Percentiles rank a stretch among this genome's conserved stretches.
These are phyloP conservation scores for Cercospora janseana DNA, from an alignment of 2,329 filamentous ascomycete genomes.

Conservation along the genomic window DNA sequence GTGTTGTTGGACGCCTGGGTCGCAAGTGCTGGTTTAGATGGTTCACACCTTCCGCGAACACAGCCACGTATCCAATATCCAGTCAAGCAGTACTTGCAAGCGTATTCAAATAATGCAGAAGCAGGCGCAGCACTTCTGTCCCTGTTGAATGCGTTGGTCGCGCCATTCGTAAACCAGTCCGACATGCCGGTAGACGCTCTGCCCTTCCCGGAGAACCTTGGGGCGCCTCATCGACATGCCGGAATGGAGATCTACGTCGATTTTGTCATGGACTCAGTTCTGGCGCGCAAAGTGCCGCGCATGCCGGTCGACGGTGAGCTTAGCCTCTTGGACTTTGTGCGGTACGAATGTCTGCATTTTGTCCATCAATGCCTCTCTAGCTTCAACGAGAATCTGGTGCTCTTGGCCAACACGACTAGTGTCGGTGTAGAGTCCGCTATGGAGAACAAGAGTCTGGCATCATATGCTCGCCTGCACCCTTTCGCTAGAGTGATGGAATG, in stretches of 20 bases:
- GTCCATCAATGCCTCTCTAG: constrained; percentile 73
- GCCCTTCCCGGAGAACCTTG: constrained; percentile 83
- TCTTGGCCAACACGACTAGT: constrained; percentile 76
- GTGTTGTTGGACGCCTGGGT: constrained; percentile 75
- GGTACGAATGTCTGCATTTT: constrained; percentile 80
- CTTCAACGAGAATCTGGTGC: constrained; percentile 92
- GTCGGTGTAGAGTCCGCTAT: constrained; percentile 74
- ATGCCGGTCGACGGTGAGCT: constrained; percentile 64
- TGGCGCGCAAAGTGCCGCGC: constrained; percentile 48
- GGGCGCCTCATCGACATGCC: constrained; percentile 71
- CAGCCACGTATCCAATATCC: constrained; percentile 21
- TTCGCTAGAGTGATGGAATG: constrained; percentile 96
- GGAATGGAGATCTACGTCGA: constrained; percentile 93
- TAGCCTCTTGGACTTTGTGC: constrained; percentile 60
- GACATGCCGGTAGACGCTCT: constrained; percentile 67
- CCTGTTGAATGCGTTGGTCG: constrained; percentile 69
- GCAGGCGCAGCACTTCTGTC: constrained; percentile 72
- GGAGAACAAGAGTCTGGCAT: constrained; percentile 68
- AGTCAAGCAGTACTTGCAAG: constrained; percentile 35
- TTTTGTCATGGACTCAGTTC: constrained; percentile 76
- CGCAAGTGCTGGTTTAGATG: constrained; percentile 48
- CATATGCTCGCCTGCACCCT: constrained; percentile 84
- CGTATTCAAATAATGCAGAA: constrained; percentile 34
- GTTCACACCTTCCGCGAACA: constrained; percentile 18
- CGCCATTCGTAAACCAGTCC: constrained; percentile 61